Evolutionary conservation across 495 filamentous ascomycete genomes (phyloP).

Genomic region (Amniculicola lignicola): DNA sequence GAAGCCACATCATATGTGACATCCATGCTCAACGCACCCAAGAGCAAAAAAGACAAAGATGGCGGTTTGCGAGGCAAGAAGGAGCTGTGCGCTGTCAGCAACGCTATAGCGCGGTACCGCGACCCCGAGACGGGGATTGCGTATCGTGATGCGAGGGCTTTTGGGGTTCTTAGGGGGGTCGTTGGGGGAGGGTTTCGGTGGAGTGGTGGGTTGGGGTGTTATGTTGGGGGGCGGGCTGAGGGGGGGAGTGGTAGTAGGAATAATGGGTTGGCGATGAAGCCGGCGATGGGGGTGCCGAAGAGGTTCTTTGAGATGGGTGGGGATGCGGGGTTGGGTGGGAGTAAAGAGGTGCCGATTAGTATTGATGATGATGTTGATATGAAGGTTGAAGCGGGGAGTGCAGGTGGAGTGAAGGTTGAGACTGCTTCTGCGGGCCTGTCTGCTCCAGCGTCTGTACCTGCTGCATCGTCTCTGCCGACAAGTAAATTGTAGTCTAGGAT

Average conservation of each 20-base stretch:
- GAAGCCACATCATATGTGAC: conserved; percentile 28
- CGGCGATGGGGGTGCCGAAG: conserved; percentile 42
- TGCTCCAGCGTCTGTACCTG: too few relatives aligned
- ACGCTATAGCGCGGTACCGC: conserved; percentile 34
- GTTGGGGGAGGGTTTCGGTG: conserved; percentile 38
- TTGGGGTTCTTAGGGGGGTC: conserved; percentile 37
- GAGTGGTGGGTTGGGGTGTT: conserved; percentile 39
- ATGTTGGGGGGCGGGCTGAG: conserved; percentile 35
- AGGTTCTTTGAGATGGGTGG: conserved; percentile 37
- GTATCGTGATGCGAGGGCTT: conserved; percentile 39
- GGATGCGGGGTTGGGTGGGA: conserved; percentile 8
- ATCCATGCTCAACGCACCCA: conserved; percentile 29
- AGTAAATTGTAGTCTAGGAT: too few relatives aligned
- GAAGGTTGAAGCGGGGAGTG: background rate
- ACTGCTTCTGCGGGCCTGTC: too few relatives aligned
- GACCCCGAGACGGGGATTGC: conserved; percentile 43
- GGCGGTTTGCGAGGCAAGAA: background rate
- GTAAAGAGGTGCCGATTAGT: background rate
- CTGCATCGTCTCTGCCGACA: too few relatives aligned
- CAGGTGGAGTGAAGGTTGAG: too few relatives aligned
- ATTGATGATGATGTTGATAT: background rate
- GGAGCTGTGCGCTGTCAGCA: conserved; percentile 37
- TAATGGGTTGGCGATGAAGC: conserved; percentile 26
- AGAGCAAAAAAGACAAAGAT: conserved; percentile 14
- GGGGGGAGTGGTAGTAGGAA: conserved; percentile 14